Evolutionary conservation across 805 yeast genomes (phyloP), one percentile per base, ranked within the genome.

Genomic region (Candida boleticola): DNA sequence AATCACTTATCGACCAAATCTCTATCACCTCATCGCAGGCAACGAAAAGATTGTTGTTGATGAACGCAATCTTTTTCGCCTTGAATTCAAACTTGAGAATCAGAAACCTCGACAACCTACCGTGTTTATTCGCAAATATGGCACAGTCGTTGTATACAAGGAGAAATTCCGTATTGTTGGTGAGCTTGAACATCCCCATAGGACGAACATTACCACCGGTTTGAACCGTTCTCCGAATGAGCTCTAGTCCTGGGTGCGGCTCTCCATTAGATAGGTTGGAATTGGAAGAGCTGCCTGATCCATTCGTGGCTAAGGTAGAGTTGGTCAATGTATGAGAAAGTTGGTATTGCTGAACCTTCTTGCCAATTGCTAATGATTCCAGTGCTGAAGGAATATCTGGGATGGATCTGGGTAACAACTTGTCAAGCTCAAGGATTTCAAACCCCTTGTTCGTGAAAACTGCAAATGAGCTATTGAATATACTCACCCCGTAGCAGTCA

Each of bases 71-170:
- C 11, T 55, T 55, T 49, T 56, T 59, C 7, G 73, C 71, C 45
- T 60, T 61, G 53, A 66, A 68, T 17, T 64, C 68, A 49, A 76
- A 78, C 44, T 64, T 60, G 2, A 80, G 58, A 29, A 69, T 55
- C 5, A 71, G 58, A 27, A 60, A 63, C 17, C 78, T 60, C 6
- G 77, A 71, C 29, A 81, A 64, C 46, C 73, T 72, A 3, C 86
- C 86, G 31, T 72, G 67, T 37, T 76, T 73, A 55, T 83, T 80
- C 44, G 82, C 74, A 44, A 81, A 81, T 2, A 87, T 66, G 3
- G 87, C 89, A 51, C 83, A 81, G 40, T 80, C 81, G 42, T 77
- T 85, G 64, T 85, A 88, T 29, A 85, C 83, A 36, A 85, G 58
- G 11, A 85, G 60, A 40, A 82, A 76, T 39, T 77, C 77, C 11